Conservation (phyloP, 805 yeast species). For the Schizosaccharomyces octosporus region DNA sequence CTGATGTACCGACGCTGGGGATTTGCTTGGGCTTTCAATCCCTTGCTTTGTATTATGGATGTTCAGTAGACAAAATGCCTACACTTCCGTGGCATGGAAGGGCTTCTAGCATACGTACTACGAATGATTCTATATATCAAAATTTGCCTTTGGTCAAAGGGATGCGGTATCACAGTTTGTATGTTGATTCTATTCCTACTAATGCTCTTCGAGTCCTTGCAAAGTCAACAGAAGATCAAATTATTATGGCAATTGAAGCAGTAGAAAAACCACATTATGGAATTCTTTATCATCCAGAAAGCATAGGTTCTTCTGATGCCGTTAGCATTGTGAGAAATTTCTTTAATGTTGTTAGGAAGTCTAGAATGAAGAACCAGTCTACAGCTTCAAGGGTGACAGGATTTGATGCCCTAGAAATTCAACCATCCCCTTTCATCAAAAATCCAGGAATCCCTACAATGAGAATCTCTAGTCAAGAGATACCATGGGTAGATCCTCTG, state of each 20-base stretch:
- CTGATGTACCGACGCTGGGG: slow-evolving; percentile 48
- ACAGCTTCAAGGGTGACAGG: background rate
- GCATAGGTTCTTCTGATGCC: slow-evolving; percentile 61
- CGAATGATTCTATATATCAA: background rate
- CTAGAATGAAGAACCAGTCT: background rate
- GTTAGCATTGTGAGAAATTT: slow-evolving; percentile 35
- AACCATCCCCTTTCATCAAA: background rate
- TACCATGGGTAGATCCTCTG: background rate
- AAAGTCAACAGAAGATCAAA: background rate
- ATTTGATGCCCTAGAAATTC: background rate
- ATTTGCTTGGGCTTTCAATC: slow-evolving; percentile 86
- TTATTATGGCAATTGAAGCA: slow-evolving; percentile 55
- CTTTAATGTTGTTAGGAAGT: slow-evolving; percentile 21
- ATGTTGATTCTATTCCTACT: background rate
- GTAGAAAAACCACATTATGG: slow-evolving; percentile 47
- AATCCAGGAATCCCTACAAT: background rate
- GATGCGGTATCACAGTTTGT: slow-evolving; percentile 1
- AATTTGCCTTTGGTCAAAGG: background rate
- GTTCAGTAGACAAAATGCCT: slow-evolving; percentile 25
- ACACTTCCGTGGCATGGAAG: slow-evolving; percentile 63
- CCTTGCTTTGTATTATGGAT: slow-evolving; percentile 39
- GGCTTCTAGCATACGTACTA: slow-evolving; percentile 24
- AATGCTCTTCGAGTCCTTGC: background rate
- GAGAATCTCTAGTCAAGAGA: background rate
- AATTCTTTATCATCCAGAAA: slow-evolving; percentile 94